A percentile compares a stretch with the other conserved stretches of the same genome.
Evolutionary conservation across 2,329 filamentous ascomycete species (phyloP).

Genomic region (Aspergillus sp.): DNA sequence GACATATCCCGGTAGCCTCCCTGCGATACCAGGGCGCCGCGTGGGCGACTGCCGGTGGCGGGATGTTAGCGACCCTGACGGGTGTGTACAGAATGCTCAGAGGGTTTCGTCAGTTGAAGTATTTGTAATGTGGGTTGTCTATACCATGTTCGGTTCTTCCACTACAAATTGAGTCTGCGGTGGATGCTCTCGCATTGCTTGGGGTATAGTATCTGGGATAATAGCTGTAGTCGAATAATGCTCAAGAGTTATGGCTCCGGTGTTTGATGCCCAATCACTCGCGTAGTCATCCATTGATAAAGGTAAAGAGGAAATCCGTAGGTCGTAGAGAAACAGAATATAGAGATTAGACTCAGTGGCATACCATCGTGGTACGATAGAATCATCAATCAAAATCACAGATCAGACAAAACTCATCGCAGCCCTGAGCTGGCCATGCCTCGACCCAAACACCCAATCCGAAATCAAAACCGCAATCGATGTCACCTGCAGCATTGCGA

Average conservation of each 20-base stretch:
- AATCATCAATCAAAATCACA: neutral
- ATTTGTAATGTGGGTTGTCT: neutral
- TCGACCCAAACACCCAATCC: neutral
- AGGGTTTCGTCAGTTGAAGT: neutral
- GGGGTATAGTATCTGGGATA: too few species aligned
- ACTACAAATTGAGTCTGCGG: neutral
- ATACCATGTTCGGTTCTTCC: neutral
- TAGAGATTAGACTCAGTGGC: too few species aligned
- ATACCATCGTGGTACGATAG: neutral
- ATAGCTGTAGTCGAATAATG: too few species aligned
- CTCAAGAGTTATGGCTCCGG: too few species aligned
- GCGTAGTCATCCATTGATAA: too few species aligned
- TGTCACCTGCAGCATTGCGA: neutral
- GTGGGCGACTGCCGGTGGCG: neutral
- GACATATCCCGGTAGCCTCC: neutral
- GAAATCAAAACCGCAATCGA: neutral
- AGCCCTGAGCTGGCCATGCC: neutral
- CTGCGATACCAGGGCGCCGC: neutral
- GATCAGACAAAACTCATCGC: neutral
- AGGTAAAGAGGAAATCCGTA: too few species aligned
- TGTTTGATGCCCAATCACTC: too few species aligned
- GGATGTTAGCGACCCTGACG: neutral
- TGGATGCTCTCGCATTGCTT: neutral
- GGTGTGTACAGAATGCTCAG: neutral
- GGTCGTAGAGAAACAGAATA: too few species aligned